These are phyloP conservation scores for Calycina herbarum DNA, from an alignment of 2,329 filamentous ascomycete species.

Conservation along the genomic window DNA sequence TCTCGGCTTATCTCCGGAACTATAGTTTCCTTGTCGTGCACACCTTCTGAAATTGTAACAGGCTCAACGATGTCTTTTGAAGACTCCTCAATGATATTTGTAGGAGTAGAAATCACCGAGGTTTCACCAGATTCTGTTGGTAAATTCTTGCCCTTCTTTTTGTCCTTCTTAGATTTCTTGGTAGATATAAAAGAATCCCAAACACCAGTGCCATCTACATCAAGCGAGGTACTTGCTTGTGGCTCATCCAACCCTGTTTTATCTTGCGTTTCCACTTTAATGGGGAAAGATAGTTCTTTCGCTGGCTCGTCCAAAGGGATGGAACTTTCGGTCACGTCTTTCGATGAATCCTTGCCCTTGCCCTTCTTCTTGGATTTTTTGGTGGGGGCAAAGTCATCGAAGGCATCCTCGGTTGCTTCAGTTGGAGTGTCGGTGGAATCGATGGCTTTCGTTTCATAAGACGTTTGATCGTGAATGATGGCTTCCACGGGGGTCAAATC, in stretches of 20 bases:
- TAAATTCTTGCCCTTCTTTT: slow-evolving; percentile 21
- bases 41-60: background rate
- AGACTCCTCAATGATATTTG: slow-evolving; percentile 3
- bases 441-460: background rate
- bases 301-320: background rate
- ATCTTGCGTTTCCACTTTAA: background rate
- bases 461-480: background rate
- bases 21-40: background rate
- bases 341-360: slow-evolving; percentile 12
- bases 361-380: slow-evolving; percentile 28
- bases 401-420: background rate
- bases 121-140: slow-evolving; percentile 11
- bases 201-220: slow-evolving; percentile 15
- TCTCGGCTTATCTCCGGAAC: background rate
- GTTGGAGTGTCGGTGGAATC: background rate
- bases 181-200: slow-evolving; percentile 16
- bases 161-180: slow-evolving; percentile 51
- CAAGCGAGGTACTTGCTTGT: background rate
- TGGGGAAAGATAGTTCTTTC: background rate
- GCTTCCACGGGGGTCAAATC: background rate
- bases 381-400: slow-evolving; percentile 6
- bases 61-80: slow-evolving; percentile 4
- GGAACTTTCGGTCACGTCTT: background rate
- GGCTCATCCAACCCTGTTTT: background rate
- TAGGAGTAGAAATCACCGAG: slow-evolving; percentile 12